Percentiles rank a stretch among this genome's conserved stretches.
These are phyloP conservation scores for Lolium perenne DNA, from an alignment of 176 grass and related monocot species.

Conservation along the genomic window DNA sequence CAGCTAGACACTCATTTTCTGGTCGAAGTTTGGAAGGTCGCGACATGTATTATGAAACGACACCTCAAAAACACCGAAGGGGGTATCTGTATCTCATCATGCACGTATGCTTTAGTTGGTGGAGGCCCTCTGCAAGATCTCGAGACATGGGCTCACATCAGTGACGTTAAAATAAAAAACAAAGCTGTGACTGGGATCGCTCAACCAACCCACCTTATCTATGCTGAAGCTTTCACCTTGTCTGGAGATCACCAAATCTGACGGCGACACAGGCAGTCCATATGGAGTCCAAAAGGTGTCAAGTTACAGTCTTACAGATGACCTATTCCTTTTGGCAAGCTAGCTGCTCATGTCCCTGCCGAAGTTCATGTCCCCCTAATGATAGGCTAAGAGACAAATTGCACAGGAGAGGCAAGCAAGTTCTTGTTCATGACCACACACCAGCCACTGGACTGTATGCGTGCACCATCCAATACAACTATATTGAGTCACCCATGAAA, in stretches of 20 bases:
- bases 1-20: background rate
- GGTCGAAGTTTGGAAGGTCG: background rate
- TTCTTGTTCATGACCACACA: slow-evolving; percentile 13
- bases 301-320: slow-evolving; percentile 47
- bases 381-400: slow-evolving; percentile 22
- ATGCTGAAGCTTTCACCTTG: slow-evolving; percentile 42
- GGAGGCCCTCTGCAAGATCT: slow-evolving; percentile 33
- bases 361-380: slow-evolving; percentile 32
- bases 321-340: slow-evolving; percentile 32
- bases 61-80: slow-evolving; percentile 9
- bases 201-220: slow-evolving; percentile 78
- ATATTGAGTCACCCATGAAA: background rate
- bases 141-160: slow-evolving; percentile 39
- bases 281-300: slow-evolving; percentile 35
- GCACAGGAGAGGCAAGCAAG: background rate
- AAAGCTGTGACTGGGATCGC: slow-evolving; percentile 65
- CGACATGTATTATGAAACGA: background rate
- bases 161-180: slow-evolving; percentile 50
- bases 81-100: slow-evolving; percentile 5
- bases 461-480: no score
- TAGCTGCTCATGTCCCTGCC: slow-evolving; percentile 23
- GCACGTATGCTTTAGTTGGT: slow-evolving; percentile 34
- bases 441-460: no score
- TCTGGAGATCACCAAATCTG: slow-evolving; percentile 59
- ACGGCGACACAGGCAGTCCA: slow-evolving; percentile 41